phyloP scores from a whole-genome alignment of 305 asterid genomes.

The Fraxinus baroniana region DNA sequence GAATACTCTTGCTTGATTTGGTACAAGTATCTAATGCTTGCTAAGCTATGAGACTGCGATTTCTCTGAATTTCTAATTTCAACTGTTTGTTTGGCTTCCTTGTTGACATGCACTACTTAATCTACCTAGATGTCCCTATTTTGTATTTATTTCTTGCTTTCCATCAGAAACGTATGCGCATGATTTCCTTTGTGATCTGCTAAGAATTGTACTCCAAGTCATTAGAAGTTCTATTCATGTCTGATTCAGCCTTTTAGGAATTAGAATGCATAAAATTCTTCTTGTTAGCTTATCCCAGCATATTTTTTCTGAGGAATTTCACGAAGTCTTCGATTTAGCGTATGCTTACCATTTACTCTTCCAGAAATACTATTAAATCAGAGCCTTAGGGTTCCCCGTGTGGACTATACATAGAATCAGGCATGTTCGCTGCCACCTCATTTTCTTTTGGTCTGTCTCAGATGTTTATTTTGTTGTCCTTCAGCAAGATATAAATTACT shows the following conservation, averaged over 20 bases:
- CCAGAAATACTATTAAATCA: not conserved
- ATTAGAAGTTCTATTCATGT: not conserved
- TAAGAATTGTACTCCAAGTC: not conserved
- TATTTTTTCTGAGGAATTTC: not conserved
- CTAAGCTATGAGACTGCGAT: slow-evolving; percentile 19
- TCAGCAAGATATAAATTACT: not conserved
- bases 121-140: slow-evolving; percentile 1
- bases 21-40: slow-evolving; percentile 12
- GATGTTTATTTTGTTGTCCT: not conserved
- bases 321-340: slow-evolving; percentile 9
- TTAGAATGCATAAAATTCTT: not conserved
- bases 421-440: slow-evolving; percentile 20
- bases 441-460: slow-evolving; percentile 6
- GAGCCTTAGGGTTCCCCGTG: slow-evolving; percentile 1
- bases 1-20: slow-evolving; percentile 22
- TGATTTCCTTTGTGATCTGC: slow-evolving; percentile 12
- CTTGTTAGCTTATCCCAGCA: not conserved
- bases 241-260: not conserved
- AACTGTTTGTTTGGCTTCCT: slow-evolving; percentile 20
- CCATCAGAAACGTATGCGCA: not conserved
- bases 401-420: slow-evolving; percentile 13
- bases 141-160: slow-evolving; percentile 10
- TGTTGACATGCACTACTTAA: slow-evolving; percentile 12
- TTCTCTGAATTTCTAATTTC: slow-evolving; percentile 17
- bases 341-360: slow-evolving; percentile 6